Percentiles rank a stretch among this genome's conserved stretches.
phyloP scores from a whole-genome alignment of 2,329 filamentous ascomycete genomes.

The Penicillium fuscoglaucum region DNA sequence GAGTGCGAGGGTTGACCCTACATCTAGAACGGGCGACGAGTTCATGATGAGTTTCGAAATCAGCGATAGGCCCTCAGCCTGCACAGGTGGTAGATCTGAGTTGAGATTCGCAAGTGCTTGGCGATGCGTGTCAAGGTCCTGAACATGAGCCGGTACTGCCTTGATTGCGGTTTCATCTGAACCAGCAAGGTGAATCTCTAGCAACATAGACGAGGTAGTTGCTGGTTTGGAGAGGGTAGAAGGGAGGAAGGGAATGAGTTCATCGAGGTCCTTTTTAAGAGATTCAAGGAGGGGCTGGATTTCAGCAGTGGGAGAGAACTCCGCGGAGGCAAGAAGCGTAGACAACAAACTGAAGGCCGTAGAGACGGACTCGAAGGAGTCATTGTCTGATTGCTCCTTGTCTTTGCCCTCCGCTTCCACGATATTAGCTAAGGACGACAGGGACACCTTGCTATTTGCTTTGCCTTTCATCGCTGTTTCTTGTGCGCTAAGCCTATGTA shows the following conservation, averaged over 20 bases:
- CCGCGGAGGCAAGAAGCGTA: slow-evolving; percentile 44
- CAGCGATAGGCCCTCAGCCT: slow-evolving; percentile 46
- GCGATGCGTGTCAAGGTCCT: slow-evolving; percentile 44
- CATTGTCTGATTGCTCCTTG: slow-evolving; percentile 21
- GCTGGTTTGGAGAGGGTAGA: slow-evolving; percentile 37
- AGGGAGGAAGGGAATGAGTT: slow-evolving; percentile 38
- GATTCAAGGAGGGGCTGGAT: slow-evolving; percentile 32
- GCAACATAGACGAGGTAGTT: slow-evolving; percentile 44
- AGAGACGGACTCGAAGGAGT: slow-evolving; percentile 40
- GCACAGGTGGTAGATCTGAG: slow-evolving; percentile 44
- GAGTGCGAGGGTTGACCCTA: slow-evolving; percentile 43
- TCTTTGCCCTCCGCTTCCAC: slow-evolving; percentile 22
- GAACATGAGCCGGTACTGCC: slow-evolving; percentile 27
- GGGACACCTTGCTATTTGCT: slow-evolving; percentile 28
- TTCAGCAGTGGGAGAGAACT: slow-evolving; percentile 37
- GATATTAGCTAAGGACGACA: slow-evolving; percentile 42
- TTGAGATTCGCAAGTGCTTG: slow-evolving; percentile 44
- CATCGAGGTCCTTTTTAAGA: slow-evolving; percentile 39
- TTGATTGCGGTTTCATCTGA: slow-evolving; percentile 26
- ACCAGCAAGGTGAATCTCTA: slow-evolving; percentile 42
- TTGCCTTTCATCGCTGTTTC: slow-evolving; percentile 2
- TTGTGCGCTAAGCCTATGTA: slow-evolving; percentile 17
- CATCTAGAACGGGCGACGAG: slow-evolving; percentile 45
- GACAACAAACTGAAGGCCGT: slow-evolving; percentile 46
- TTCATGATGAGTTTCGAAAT: slow-evolving; percentile 42